Conservation (phyloP, 345 rosid species). For the Euphorbia tirucalli region DNA sequence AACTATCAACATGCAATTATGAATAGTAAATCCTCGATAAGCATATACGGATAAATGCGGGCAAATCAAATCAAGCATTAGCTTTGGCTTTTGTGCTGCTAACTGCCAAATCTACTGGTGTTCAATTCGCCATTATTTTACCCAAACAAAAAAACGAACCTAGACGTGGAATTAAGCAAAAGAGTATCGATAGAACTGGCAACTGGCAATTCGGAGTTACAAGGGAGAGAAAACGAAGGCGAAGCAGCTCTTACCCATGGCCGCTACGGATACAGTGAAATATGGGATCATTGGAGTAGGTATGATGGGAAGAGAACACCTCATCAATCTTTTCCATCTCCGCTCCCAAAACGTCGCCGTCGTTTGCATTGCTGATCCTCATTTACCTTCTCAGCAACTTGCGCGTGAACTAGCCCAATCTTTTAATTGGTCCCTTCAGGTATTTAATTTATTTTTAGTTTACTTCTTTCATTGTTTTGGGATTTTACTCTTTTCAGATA, state of each 20-base stretch:
- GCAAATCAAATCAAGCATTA: no score
- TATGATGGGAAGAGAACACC: conserved; percentile 98
- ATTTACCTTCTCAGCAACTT: conserved; percentile 61
- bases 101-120: no score
- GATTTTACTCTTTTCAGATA: not conserved
- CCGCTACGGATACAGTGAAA: conserved; percentile 28
- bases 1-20: no score
- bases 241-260: conserved; percentile 14
- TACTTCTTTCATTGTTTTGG: not conserved
- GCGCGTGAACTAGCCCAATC: conserved; percentile 60
- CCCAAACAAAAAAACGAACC: not conserved
- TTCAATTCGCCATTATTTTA: no score
- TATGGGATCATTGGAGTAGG: conserved; percentile 92
- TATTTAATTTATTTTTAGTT: conserved; percentile 22
- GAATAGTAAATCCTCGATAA: no score
- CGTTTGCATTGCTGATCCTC: conserved; percentile 82
- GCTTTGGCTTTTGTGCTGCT: no score
- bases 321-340: conserved; percentile 82
- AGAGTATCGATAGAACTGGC: no score
- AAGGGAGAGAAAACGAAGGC: not conserved
- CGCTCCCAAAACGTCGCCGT: conserved; percentile 56
- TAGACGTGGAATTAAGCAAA: no score
- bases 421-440: conserved; percentile 64
- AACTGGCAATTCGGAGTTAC: no score
- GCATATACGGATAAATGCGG: no score